phyloP scores from a whole-genome alignment of 768 basidiomycete species.

The Crassisporium funariophilum region DNA sequence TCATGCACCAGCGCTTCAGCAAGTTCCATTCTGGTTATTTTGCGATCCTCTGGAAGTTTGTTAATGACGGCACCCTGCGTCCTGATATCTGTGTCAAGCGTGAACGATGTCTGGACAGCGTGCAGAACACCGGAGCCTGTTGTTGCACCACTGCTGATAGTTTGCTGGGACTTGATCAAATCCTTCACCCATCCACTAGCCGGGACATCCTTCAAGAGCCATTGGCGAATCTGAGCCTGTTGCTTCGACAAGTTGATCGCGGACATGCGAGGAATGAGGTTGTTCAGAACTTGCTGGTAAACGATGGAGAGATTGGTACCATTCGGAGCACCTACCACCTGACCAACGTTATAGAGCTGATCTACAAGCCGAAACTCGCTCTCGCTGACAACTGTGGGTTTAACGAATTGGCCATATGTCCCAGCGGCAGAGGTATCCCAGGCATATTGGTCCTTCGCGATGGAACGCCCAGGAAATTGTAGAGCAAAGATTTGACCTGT shows the following conservation, averaged over 20 bases:
- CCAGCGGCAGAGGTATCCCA: constrained; percentile 27
- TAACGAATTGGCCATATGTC: constrained; percentile 30
- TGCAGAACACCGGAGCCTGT: too few species aligned
- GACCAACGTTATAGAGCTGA: constrained; percentile 25
- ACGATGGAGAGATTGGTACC: constrained; percentile 28
- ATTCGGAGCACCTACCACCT: constrained; percentile 25
- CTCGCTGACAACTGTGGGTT: constrained; percentile 29
- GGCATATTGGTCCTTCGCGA: constrained; percentile 24
- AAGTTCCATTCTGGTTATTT: constrained; percentile 29
- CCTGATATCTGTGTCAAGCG: too few species aligned
- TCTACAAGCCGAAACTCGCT: constrained; percentile 30
- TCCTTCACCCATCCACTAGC: constrained; percentile 21
- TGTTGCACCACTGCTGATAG: not conserved
- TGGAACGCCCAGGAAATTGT: constrained; percentile 29
- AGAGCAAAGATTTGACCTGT: constrained; percentile 27
- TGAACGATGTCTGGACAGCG: too few species aligned
- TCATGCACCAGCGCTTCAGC: constrained; percentile 28
- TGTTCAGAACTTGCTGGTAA: constrained; percentile 29
- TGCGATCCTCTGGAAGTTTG: constrained; percentile 11
- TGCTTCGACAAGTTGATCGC: constrained; percentile 18
- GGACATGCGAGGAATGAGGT: constrained; percentile 24
- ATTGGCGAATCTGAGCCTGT: constrained; percentile 26
- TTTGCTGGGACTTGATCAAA: constrained; percentile 18
- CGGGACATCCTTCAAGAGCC: constrained; percentile 27
- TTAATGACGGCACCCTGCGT: constrained; percentile 7